These are phyloP conservation scores for Nakataea oryzae DNA, from an alignment of 2,329 filamentous ascomycete species.

Conservation along the genomic window DNA sequence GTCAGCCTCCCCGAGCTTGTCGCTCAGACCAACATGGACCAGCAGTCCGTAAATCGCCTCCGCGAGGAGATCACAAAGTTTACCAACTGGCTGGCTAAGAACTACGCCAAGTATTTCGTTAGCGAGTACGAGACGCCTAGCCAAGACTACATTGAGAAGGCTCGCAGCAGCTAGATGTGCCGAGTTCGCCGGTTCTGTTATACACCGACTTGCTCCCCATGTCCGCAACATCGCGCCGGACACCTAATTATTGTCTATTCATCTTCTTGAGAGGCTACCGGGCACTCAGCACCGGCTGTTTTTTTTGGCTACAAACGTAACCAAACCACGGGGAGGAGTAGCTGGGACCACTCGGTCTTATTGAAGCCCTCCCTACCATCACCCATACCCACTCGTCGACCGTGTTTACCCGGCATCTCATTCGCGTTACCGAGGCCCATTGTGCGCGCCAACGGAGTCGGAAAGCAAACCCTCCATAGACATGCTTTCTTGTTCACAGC, in stretches of 20 bases:
- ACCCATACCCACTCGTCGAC: neutral
- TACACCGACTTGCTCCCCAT: neutral
- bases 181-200: neutral
- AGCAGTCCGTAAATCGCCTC: slow-evolving; percentile 77
- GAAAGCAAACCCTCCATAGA: neutral
- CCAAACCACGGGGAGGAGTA: neutral
- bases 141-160: slow-evolving; percentile 62
- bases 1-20: slow-evolving; percentile 87
- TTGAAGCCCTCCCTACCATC: neutral
- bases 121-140: slow-evolving; percentile 64
- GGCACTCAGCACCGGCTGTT: neutral
- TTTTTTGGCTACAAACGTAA: neutral
- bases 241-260: no score
- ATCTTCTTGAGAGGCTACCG: neutral
- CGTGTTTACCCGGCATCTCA: neutral
- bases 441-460: neutral
- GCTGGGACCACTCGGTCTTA: neutral
- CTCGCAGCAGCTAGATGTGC: slow-evolving; percentile 29
- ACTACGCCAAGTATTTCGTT: slow-evolving; percentile 68
- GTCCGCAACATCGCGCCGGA: neutral
- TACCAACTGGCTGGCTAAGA: slow-evolving; percentile 72
- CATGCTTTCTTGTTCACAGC: neutral
- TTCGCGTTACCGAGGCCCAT: neutral
- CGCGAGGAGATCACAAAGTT: slow-evolving; percentile 84
- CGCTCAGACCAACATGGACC: slow-evolving; percentile 96